A percentile compares a stretch with the other conserved stretches of the same genome.
Conservation (phyloP, 345 rosid species). For the Theobroma cacao region DNA sequence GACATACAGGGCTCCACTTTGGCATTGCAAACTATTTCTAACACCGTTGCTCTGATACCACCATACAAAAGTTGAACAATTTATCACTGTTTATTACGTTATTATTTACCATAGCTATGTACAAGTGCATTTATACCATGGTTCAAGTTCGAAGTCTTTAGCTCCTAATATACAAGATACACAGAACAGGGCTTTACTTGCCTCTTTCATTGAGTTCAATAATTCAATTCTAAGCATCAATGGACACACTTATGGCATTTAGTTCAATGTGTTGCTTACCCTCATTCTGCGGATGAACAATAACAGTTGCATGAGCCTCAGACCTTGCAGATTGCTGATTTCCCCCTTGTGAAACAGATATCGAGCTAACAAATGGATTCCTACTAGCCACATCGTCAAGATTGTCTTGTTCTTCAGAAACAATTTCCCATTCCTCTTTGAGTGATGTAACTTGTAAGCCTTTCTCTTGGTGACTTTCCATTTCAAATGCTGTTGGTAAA, state of each 20-base stretch:
- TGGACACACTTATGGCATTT: constrained; percentile 66
- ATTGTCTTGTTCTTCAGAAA: constrained; percentile 37
- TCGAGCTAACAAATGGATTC: constrained; percentile 44
- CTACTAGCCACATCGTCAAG: constrained; percentile 8
- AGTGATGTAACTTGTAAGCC: constrained; percentile 71
- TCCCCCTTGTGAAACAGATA: constrained; percentile 48
- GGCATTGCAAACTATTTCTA: background rate
- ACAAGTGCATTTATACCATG: background rate
- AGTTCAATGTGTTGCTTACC: constrained; percentile 77
- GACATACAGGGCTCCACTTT: background rate
- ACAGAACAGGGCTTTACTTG: background rate
- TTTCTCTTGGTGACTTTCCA: constrained; percentile 56
- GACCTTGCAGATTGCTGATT: constrained; percentile 32
- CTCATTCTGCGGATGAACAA: constrained; percentile 45
- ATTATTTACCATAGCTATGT: background rate
- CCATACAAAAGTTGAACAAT: background rate
- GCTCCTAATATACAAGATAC: background rate
- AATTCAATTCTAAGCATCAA: constrained; percentile 42
- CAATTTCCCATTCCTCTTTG: constrained; percentile 90
- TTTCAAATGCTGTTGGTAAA: constrained; percentile 67
- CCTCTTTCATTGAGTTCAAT: background rate
- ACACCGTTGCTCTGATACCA: background rate
- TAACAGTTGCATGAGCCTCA: constrained; percentile 65
- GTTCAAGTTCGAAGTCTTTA: background rate
- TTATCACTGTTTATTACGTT: background rate